Percentiles rank a stretch among this genome's conserved stretches.
Conservation (phyloP, 352 stramenopile species). For the Pythium coloratum region DNA sequence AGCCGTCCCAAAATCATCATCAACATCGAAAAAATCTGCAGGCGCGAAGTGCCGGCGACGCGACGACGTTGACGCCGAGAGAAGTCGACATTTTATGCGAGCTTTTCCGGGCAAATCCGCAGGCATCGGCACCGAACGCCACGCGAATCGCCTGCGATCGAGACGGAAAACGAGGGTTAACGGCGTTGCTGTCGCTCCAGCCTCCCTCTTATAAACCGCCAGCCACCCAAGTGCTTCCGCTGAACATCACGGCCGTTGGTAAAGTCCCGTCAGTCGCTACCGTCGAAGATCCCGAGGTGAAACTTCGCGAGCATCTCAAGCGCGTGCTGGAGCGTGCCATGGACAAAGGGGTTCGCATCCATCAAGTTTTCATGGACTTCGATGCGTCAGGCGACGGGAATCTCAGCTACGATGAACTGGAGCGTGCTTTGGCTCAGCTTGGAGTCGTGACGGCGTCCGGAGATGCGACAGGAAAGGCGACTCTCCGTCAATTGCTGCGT, state of each 20-base stretch:
- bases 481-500: slow-evolving; percentile 40
- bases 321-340: slow-evolving; percentile 49
- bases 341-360: slow-evolving; percentile 56
- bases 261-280: background rate
- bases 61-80: slow-evolving; percentile 50
- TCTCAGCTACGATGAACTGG: slow-evolving; percentile 57
- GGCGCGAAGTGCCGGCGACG: slow-evolving; percentile 32
- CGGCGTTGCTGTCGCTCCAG: slow-evolving; percentile 53
- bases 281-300: slow-evolving; percentile 19
- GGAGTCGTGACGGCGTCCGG: slow-evolving; percentile 37
- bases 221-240: background rate
- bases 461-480: slow-evolving; percentile 22
- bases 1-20: slow-evolving; percentile 2
- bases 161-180: slow-evolving; percentile 42
- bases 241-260: background rate
- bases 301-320: slow-evolving; percentile 53
- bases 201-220: slow-evolving; percentile 10
- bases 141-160: slow-evolving; percentile 59
- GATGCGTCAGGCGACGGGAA: slow-evolving; percentile 62
- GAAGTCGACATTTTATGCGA: slow-evolving; percentile 67
- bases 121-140: slow-evolving; percentile 22
- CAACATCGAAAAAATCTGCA: slow-evolving; percentile 27
- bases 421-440: slow-evolving; percentile 48
- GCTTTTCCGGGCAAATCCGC: slow-evolving; percentile 36
- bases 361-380: slow-evolving; percentile 67